Percentiles rank a stretch among this genome's conserved stretches.
phyloP scores from a whole-genome alignment of 2,329 filamentous ascomycete genomes.

The Bertia moriformis region DNA sequence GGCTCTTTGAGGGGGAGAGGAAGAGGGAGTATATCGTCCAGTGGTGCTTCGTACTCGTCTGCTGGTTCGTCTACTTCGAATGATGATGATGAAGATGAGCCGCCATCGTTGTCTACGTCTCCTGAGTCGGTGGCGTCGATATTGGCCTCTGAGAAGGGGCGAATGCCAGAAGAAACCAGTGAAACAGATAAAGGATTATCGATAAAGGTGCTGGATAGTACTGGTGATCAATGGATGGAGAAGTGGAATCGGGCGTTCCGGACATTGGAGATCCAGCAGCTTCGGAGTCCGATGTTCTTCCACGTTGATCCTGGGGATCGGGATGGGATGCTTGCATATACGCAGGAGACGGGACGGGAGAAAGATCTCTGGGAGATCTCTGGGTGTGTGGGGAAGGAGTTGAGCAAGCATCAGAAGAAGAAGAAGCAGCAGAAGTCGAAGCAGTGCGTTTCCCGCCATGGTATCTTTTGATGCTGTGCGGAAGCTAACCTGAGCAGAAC shows the following conservation, averaged over 20 bases:
- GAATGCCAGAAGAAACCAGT: no score
- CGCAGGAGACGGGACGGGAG: conserved; percentile 44
- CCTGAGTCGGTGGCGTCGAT: background rate
- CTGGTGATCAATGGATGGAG: conserved; percentile 49
- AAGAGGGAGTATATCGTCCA: no score
- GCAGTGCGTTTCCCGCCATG: conserved; percentile 18
- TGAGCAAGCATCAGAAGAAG: conserved; percentile 70
- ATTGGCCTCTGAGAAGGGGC: background rate
- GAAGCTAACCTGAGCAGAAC: conserved; percentile 22
- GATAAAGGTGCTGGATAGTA: conserved; percentile 46
- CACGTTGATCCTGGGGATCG: conserved; percentile 65
- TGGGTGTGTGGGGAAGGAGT: conserved; percentile 63
- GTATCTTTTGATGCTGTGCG: background rate
- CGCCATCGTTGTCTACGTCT: background rate
- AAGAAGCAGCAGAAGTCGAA: conserved; percentile 25
- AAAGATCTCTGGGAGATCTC: conserved; percentile 54
- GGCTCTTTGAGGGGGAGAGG: no score
- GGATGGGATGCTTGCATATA: conserved; percentile 58
- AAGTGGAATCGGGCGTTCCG: conserved; percentile 59
- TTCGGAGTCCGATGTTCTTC: conserved; percentile 72
- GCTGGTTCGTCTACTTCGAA: background rate
- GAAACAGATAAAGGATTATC: background rate
- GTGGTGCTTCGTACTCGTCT: background rate
- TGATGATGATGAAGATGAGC: background rate
- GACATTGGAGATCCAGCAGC: conserved; percentile 53